phyloP scores from a whole-genome alignment of 2,329 filamentous ascomycete genomes.

The Tolypocladium inflatum region DNA sequence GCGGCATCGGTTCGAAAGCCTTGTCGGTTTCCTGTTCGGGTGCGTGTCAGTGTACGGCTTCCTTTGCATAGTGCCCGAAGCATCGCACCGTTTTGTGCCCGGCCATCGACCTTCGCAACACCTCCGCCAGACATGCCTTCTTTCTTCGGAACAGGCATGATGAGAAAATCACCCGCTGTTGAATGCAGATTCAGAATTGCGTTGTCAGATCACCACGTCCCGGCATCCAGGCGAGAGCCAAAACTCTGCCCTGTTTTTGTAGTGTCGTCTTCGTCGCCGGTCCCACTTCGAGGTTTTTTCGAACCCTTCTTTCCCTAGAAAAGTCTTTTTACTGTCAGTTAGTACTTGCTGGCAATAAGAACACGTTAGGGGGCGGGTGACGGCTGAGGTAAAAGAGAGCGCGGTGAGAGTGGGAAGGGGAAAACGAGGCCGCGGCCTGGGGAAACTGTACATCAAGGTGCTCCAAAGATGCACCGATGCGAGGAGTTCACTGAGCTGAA shows the following conservation, averaged over 20 bases:
- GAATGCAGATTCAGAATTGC: conserved; percentile 13
- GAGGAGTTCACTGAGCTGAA: not conserved
- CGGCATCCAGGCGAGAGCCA: conserved; percentile 13
- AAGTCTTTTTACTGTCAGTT: not conserved
- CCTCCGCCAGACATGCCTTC: conserved; percentile 23
- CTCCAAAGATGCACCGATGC: not conserved
- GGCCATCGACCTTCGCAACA: conserved; percentile 18
- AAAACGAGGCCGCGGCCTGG: not conserved
- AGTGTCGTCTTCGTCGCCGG: not conserved
- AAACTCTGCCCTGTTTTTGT: not conserved
- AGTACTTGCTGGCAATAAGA: no score
- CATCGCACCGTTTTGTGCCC: conserved; percentile 25
- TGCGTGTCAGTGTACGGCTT: conserved; percentile 4
- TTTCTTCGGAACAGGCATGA: conserved; percentile 30
- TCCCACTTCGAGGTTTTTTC: not conserved
- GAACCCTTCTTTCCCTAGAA: not conserved
- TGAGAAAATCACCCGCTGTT: conserved; percentile 12
- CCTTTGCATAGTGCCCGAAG: not conserved
- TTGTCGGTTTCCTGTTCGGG: conserved; percentile 48
- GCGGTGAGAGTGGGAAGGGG: not conserved
- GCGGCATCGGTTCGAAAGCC: conserved; percentile 81
- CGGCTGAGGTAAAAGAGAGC: not conserved
- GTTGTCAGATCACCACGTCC: conserved; percentile 10
- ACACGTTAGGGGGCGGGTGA: not conserved
- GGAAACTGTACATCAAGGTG: not conserved